A percentile compares a stretch with the other conserved stretches of the same genome.
These are phyloP conservation scores for Dictyostelium purpureum DNA, from an alignment of 78 protist genomes.

Conservation along the genomic window DNA sequence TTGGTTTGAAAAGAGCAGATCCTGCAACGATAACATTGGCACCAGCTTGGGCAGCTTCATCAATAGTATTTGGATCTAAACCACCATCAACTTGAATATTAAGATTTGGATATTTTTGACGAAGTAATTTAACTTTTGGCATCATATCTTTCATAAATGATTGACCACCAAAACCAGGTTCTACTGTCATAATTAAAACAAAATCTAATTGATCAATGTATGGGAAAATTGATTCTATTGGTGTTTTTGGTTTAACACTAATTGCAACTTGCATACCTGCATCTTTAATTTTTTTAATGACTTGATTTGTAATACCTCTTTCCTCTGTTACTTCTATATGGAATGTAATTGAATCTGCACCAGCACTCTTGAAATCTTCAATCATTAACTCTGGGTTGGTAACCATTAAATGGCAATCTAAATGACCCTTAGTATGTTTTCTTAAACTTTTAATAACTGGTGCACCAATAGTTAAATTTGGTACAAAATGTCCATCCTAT, in stretches of 20 bases:
- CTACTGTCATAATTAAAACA: conserved; percentile 98
- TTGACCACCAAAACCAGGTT: conserved; percentile 99
- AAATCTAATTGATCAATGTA: conserved; percentile 83
- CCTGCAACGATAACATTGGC: conserved; percentile 99
- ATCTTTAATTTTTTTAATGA: conserved; percentile 73
- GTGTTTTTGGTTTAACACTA: conserved; percentile 97
- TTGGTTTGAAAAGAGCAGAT: conserved; percentile 54
- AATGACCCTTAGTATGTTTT: conserved; percentile 89
- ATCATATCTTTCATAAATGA: conserved; percentile 96
- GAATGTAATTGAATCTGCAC: conserved; percentile 94
- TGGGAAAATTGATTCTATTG: conserved; percentile 25
- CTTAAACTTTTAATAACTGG: conserved; percentile 95
- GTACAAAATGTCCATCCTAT: conserved; percentile 95
- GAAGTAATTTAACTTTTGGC: conserved; percentile 90
- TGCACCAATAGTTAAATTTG: conserved; percentile 96
- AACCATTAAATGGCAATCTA: conserved; percentile 99
- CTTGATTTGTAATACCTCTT: conserved; percentile 4
- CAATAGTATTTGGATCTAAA: conserved; percentile 90
- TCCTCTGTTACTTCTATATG: conserved; percentile 94
- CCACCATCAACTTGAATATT: conserved; percentile 99
- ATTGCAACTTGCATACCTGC: conserved; percentile 94
- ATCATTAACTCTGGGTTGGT: conserved; percentile 94
- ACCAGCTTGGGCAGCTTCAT: conserved; percentile 94
- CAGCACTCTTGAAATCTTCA: conserved; percentile 89
- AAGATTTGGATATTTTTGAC: conserved; percentile 87